Evolutionary conservation across 371 early-diverging fungal species (phyloP), one percentile per base, ranked within the genome.

Genomic region (Neoconidiobolus thromboides): DNA sequence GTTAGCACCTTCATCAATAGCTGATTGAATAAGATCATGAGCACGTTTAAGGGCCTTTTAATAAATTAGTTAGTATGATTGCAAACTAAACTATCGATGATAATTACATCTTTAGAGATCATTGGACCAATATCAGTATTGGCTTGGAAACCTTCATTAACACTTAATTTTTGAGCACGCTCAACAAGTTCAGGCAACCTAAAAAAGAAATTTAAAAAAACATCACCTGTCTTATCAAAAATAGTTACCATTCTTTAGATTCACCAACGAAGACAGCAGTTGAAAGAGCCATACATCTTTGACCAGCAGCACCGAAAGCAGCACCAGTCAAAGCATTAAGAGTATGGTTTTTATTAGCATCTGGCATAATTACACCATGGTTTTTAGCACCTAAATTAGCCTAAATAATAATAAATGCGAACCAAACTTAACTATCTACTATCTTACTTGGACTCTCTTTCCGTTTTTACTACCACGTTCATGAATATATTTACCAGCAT

Each of bases 341-440:
- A 4, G 96, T 81, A 62, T 88, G 79, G 72, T 95, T 90, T 72
- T 81, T 81, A 68, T 78, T 80, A 58, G 93, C 91, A 65, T 96
- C 97, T 14, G 93, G 87, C 73, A 95, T 69, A 46, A 95, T 77
- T 36, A 96, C 87, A 58, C 93, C 94, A 68, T 96, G 97, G 78
- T 96, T 96, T 81, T 95, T 96, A 67, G 97, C 95, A 15, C 93
- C 96, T 69, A 92, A 69, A 73, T 94, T 94, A 52, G 94, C 89
- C 75, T 73, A 63, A n/a, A 48, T 38, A 39, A 59, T 26, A 10
- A 38, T 7, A 37, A n/a, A 43, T 48, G 12, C n/a, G n/a, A 55
- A 54, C 41, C 36, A 57, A 43, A 7, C 2, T n/a, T 51, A 54
- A 39, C 43, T 39, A 65, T 12, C 42, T 26, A 12, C 9, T 53